Evolutionary conservation across 108 stramenopile genomes (phyloP).

Genomic region (Mediolabrus comicus): DNA sequence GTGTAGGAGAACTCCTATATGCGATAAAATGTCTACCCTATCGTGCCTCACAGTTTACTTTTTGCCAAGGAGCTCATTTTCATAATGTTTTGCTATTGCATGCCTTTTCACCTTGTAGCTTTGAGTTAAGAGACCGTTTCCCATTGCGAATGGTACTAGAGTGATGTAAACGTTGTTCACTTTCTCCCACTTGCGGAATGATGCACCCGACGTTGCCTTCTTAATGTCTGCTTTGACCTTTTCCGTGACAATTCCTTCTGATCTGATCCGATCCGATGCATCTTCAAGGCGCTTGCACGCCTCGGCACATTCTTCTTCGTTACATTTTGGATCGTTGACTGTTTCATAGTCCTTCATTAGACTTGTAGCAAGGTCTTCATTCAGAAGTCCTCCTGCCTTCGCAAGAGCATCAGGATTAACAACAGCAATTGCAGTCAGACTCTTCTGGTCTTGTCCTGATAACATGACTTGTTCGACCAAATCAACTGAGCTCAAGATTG

Average conservation of each 20-base stretch:
- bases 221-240: slow-evolving; percentile 15
- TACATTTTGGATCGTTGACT: slow-evolving; percentile 18
- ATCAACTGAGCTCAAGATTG: slow-evolving; percentile 9
- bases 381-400: slow-evolving; percentile 1
- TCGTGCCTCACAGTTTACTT: neutral
- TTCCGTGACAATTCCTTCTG: neutral
- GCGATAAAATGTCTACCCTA: neutral
- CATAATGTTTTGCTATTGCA: slow-evolving; percentile 32
- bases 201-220: neutral
- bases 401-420: slow-evolving; percentile 40
- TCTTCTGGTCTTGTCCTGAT: slow-evolving; percentile 52
- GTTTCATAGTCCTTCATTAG: slow-evolving; percentile 4
- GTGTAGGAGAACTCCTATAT: too few relatives aligned
- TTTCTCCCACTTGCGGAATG: slow-evolving; percentile 43
- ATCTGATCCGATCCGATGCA: slow-evolving; percentile 11
- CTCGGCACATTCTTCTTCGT: slow-evolving; percentile 14
- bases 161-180: slow-evolving; percentile 22
- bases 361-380: slow-evolving; percentile 7
- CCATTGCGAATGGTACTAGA: slow-evolving; percentile 59
- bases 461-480: slow-evolving; percentile 56
- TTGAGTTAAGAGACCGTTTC: slow-evolving; percentile 57
- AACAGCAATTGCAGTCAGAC: slow-evolving; percentile 46
- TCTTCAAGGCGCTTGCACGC: slow-evolving; percentile 27
- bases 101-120: slow-evolving; percentile 62
- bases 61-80: neutral